A percentile compares a stretch with the other conserved stretches of the same genome.
phyloP scores from a whole-genome alignment of 2,329 filamentous ascomycete species.

The Bipolaris cookei region DNA sequence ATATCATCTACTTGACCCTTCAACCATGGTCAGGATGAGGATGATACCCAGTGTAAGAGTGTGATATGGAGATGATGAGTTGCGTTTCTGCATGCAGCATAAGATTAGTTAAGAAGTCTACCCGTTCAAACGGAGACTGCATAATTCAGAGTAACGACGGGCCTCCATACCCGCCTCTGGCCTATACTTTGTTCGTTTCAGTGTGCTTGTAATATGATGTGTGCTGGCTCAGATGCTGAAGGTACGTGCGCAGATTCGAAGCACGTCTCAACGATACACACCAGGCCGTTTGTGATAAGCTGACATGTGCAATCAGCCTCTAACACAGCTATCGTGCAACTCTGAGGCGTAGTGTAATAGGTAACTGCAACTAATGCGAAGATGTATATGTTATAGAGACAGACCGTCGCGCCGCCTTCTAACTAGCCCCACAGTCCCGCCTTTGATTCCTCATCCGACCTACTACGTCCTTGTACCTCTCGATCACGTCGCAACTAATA shows the following conservation, averaged over 20 bases:
- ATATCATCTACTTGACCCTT: slow-evolving; percentile 48
- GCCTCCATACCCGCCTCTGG: slow-evolving; percentile 20
- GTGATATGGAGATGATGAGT: slow-evolving; percentile 22
- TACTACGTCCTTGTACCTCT: no score
- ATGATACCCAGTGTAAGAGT: slow-evolving; percentile 43
- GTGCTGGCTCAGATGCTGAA: not conserved
- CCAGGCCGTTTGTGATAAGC: slow-evolving; percentile 6
- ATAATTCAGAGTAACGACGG: slow-evolving; percentile 27
- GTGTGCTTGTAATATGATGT: not conserved
- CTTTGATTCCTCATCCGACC: no score
- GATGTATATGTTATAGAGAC: no score
- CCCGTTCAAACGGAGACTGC: slow-evolving; percentile 20
- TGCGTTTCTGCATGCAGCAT: slow-evolving; percentile 27
- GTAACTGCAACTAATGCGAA: no score
- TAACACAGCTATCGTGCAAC: no score
- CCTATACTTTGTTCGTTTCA: not conserved
- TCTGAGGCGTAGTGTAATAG: no score
- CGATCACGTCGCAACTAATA: no score
- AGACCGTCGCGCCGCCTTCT: no score
- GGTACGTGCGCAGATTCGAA: not conserved
- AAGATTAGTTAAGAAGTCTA: slow-evolving; percentile 32
- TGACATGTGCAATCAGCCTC: slow-evolving; percentile 10
- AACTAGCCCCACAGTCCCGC: no score
- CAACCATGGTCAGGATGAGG: slow-evolving; percentile 45
- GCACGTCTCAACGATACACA: not conserved